Conservation (phyloP, 495 filamentous ascomycete species). For the Talaromyces proteolyticus region DNA sequence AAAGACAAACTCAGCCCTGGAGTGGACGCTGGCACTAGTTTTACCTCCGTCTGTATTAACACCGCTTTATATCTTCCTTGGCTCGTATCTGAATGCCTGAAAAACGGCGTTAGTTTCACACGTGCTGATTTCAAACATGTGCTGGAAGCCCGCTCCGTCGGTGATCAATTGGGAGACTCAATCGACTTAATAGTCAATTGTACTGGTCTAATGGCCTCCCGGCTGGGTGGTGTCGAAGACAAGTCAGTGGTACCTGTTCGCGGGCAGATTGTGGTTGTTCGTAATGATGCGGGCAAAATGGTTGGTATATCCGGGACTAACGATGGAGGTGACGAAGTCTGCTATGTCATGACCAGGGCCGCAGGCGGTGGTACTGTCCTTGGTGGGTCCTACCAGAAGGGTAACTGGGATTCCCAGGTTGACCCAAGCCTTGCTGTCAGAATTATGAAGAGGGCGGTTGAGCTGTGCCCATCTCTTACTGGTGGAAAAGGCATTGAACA, state of each 20-base stretch:
- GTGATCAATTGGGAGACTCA: slow-evolving; percentile 55
- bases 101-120: slow-evolving; percentile 60
- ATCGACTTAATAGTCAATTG: slow-evolving; percentile 81
- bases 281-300: slow-evolving; percentile 77
- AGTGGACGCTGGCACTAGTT: slow-evolving; percentile 25
- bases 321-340: slow-evolving; percentile 37
- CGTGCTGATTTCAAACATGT: slow-evolving; percentile 62
- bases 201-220: slow-evolving; percentile 68
- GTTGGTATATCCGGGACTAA: slow-evolving; percentile 65
- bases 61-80: slow-evolving; percentile 81
- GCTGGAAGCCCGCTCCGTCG: slow-evolving; percentile 49
- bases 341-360: not conserved
- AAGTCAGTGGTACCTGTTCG: slow-evolving; percentile 66
- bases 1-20: not conserved
- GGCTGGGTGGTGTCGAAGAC: slow-evolving; percentile 81
- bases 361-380: slow-evolving; percentile 69
- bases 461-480: slow-evolving; percentile 65
- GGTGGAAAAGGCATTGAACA: slow-evolving; percentile 66
- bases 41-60: slow-evolving; percentile 88
- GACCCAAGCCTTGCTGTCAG: slow-evolving; percentile 76
- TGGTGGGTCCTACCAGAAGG: slow-evolving; percentile 80
- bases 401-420: slow-evolving; percentile 74
- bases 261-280: slow-evolving; percentile 83
- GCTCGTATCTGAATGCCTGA: slow-evolving; percentile 70
- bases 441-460: slow-evolving; percentile 83